Evolutionary conservation across 129 eudicot genomes (phyloP), one percentile per base, ranked within the genome.

Genomic region (Escallonia herrerae): DNA sequence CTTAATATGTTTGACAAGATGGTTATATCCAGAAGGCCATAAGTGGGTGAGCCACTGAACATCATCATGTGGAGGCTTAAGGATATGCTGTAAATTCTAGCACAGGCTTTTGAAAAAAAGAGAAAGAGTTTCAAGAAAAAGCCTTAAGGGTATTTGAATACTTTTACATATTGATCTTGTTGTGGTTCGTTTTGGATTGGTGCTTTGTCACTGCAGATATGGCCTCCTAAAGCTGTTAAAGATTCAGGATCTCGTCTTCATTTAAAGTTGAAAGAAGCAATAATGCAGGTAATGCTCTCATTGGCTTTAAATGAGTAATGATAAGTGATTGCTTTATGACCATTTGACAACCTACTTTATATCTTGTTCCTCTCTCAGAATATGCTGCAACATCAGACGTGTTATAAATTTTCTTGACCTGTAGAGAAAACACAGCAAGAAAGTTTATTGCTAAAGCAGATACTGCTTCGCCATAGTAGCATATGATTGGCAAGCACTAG

Each of bases 201-300:
- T 51, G 70, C 43, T 71, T 68, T 71, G 67, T 42, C n/a, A n/a
- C 8, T 80, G 80, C 75, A 94, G 99, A 89, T 94, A 78, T 94
- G 99, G 99, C 97, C 99, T 74, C 97, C 97, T 15, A 94, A 94
- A 83, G 86, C 86, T 80, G 86, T 94, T 15, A 94, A 94, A 81
- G 99, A 94, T 80, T 94, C 93, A 2, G 97, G 90, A 22, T 94
- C 99, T 8, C 86, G 77, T 43, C 87, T 94, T 69, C 99, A 89
- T 74, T 83, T 90, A 14, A 82, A 69, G 79, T 77, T 89, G 69
- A 94, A 84, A 74, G 97, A 89, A 69, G 93, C 97, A 60, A 84
- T 94, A 65, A 51, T 84, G 70, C 85, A 84, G 86, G 97, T 90
- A 68, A 77, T 56, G 51, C 62, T 55, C 76, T 47, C 4, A 3